Evolutionary conservation across 2,329 filamentous ascomycete species (phyloP).

Genomic region (Apiospora arundinis): DNA sequence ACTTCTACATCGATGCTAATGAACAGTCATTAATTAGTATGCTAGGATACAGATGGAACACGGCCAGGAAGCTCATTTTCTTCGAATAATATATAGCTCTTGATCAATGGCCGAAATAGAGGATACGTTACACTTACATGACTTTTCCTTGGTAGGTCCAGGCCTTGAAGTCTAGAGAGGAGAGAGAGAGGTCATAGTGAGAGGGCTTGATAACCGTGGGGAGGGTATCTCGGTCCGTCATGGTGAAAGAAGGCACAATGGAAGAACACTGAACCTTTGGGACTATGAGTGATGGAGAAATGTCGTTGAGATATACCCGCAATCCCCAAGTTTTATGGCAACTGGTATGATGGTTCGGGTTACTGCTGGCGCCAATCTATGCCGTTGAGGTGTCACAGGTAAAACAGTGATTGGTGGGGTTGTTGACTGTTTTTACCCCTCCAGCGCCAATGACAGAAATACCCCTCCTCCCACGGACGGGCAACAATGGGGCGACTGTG

Average conservation of each 20-base stretch:
- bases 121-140: constrained; percentile 46
- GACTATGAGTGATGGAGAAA: constrained; percentile 36
- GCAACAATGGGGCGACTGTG: no score
- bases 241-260: constrained; percentile 46
- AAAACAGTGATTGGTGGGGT: constrained; percentile 5
- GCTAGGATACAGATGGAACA: neutral
- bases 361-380: neutral
- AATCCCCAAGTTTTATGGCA: neutral
- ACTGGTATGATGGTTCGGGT: neutral
- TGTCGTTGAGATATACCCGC: constrained; percentile 22
- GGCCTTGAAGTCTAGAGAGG: constrained; percentile 76
- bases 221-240: constrained; percentile 68
- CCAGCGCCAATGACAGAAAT: no score
- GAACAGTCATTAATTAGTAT: constrained; percentile 19
- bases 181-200: constrained; percentile 86
- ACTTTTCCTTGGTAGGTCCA: constrained; percentile 86
- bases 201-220: constrained; percentile 74
- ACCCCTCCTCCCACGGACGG: no score
- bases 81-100: no score
- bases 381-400: neutral
- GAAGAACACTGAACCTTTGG: constrained; percentile 33
- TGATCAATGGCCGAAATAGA: neutral
- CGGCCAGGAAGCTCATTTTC: no score
- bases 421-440: no score
- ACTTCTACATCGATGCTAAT: constrained; percentile 76